Evolutionary conservation across 2,329 filamentous ascomycete species (phyloP), one percentile per base, ranked within the genome.

Genomic region (Fusarium transvaalense): DNA sequence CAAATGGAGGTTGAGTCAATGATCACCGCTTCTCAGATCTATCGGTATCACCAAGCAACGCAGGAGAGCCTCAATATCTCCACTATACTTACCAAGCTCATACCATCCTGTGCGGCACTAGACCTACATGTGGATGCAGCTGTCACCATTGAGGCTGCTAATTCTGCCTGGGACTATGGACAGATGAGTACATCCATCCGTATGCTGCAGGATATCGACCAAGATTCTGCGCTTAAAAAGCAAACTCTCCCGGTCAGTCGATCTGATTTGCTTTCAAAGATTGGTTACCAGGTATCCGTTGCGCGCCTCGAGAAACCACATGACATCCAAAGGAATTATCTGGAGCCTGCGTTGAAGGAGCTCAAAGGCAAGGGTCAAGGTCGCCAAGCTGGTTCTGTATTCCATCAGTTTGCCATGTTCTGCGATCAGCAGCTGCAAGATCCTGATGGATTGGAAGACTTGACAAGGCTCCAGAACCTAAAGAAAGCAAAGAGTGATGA

Each of bases 351-450:
- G 0, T 89, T 98, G 29, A 90, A 89, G 69, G 92, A 97, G 75
- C 83, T 99, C 10, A 91, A 88, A 72, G 89, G 89, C 3, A 86
- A 87, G 45, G 85, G 81, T 7, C 85, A 89, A 54, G 91, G 92
- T 2, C 84, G 86, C 43, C 92, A 95, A 63, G 92, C 94, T 3
- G 94, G 94, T 2, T 87, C 93, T 69, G 96, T 98, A 1, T 97
- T 94, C 74, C 94, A 97, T 76, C 93, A 97, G 73, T 98, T 98
- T 78, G 96, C 97, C 27, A 87, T 90, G 52, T 99, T 99, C 77
- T 99, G 97, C 74, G 95, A 99, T 76, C 90, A 94, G 74, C 96
- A 99, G 77, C 84, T 99, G 12, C 92, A 97, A 73, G 95, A 95
- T 74, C 87, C 91, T 1, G 93, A 97, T 71, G 89, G 91, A 34